Base-by-base conservation (phyloP, 768 basidiomycete species). In the Boletellus ananiceps region DNA sequence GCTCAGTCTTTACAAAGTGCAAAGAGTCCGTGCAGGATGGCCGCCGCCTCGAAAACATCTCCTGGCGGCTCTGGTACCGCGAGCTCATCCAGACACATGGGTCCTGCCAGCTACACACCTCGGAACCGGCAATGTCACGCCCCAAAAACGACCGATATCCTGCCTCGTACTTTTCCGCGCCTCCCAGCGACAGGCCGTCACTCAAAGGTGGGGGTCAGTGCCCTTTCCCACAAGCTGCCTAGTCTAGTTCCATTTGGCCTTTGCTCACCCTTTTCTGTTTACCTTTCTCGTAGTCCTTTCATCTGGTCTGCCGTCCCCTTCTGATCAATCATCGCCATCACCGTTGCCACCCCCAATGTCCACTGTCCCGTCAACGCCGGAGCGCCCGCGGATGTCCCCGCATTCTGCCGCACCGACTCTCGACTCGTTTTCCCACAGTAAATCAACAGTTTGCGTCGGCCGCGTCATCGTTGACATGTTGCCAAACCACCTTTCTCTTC, bases 41-140 rank as follows among this genome's bases (percentile, higher is more conserved):
- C n/a, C 76, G 73, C 6, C 71, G 91, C 25, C 76, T 93, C 25
- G 91, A 93, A 69, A 92, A 94, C 60, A 84, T 93, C 46, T 83
- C 86, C 3, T 94, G 91, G 91, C 74, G 91, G 45, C 71, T 93
- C 8, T 88, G 88, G 85, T 80, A 86, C 63, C 78, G 82, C 55
- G 80, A 86, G 53, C 71, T 86, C 60, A 64, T 74, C 44, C 63
- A 70, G 27, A 54, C 68, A 25, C 70, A 69, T 31, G 18, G 40
- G 18, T 12, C 60, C n/a, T 62, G 51, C 40, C 64, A 57, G 12
- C 62, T 66, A 1, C 51, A 62, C 35, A 64, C 67, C 8, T 67
- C 68, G 12, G 61, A 67, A 34, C 58, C 63, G 15, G 29, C 31
- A 19, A 45, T 48, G 0, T 62, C 63, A 1, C 55, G 38, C 34